Evolutionary conservation across 768 basidiomycete genomes (phyloP), one percentile per base, ranked within the genome.

Genomic region (Leccinellum albellum): DNA sequence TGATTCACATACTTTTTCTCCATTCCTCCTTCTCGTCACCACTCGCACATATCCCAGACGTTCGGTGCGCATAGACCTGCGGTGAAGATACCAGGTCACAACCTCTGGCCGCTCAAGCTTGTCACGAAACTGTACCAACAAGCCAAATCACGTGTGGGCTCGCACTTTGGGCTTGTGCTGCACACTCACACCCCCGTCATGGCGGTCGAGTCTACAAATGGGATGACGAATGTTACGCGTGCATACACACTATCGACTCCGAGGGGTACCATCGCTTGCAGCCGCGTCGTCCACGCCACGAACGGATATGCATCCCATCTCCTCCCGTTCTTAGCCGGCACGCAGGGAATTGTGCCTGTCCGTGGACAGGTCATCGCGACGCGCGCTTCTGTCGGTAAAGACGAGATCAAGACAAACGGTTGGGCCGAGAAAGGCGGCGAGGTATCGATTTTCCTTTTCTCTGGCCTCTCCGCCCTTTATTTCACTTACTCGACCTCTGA

Each of bases 281-380:
- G 76, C 20, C 83, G 85, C 57, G 81, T 96, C 45, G 75, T 97
- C 4, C 91, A 94, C 66, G 91, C 91, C 0, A 94, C 91, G 10
- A 97, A 97, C 64, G 94, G 77, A 0, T 94, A 95, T 58, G 82
- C 86, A 12, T 82, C 86, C 4, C 79, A 88, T 62, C 80, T 96
- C 33, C 76, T 97, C n/a, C 88, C 89, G 0, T 80, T 84, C 56
- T 67, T 94, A 28, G 63, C 76, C 8, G 83, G 85, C 0, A 76
- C 58, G 13, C 59, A 62, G 1, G 80, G 81, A 1, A 84, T 93
- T 53, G 72, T 88, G 4, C 91, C 90, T 0, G 82, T 82, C 0
- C 85, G 91, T 12, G 90, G 86, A 2, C 91, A 94, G 66, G 76
- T 86, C 44, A 66, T 82, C 32, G 74, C 80, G 0, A 70, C 74